Conservation (phyloP, 1,284 basidiomycete species). For the Ustilago curta region DNA sequence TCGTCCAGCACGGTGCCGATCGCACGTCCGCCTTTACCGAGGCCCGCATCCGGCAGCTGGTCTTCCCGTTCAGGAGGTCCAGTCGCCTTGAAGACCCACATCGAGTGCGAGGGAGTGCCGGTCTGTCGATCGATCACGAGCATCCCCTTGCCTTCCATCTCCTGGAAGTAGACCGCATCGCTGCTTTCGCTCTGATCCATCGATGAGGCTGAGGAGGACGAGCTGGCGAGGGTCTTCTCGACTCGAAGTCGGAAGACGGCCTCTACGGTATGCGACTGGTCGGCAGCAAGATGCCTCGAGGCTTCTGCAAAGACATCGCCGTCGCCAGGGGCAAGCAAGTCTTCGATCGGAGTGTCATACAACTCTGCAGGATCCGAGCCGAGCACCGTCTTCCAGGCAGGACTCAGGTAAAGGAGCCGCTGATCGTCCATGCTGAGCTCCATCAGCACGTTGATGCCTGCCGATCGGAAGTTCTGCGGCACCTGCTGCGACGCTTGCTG, state of each 20-base stretch:
- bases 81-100: constrained; percentile 98
- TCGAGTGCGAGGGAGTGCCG: constrained; percentile 89
- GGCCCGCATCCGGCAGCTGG: constrained; percentile 32
- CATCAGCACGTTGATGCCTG: constrained; percentile 75
- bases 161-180: constrained; percentile 76
- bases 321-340: constrained; percentile 84
- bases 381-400: constrained; percentile 90
- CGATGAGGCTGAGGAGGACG: constrained; percentile 72
- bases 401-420: constrained; percentile 87
- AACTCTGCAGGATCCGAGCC: constrained; percentile 85
- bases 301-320: constrained; percentile 88
- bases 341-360: constrained; percentile 83
- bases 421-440: constrained; percentile 94
- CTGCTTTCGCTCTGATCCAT: constrained; percentile 66
- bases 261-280: constrained; percentile 94
- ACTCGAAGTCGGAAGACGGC: constrained; percentile 87
- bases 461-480: constrained; percentile 36
- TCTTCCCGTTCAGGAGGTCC: constrained; percentile 60
- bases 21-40: constrained; percentile 44
- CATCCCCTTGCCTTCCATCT: constrained; percentile 99
- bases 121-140: constrained; percentile 92
- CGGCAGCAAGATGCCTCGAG: constrained; percentile 83
- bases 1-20: constrained; percentile 39
- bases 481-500: constrained; percentile 12
- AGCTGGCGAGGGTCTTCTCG: constrained; percentile 67